Evolutionary conservation across 1,139 yeast species (phyloP), one percentile per base, ranked within the genome.

Genomic region (Diutina sp.): DNA sequence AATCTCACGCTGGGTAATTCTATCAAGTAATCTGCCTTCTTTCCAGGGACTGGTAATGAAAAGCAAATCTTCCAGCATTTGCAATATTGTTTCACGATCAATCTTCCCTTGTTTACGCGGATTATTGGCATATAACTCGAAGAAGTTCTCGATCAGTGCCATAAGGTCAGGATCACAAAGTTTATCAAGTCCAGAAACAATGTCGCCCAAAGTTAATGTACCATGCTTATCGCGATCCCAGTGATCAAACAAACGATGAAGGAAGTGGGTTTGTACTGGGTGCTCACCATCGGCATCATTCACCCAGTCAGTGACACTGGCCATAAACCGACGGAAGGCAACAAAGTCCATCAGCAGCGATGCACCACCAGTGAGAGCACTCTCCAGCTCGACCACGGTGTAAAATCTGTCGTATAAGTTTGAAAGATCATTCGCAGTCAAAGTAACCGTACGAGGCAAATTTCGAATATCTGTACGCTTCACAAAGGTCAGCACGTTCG

Each of bases 381-480:
- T 86, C 57, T 76, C 76, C 1, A 82, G 70, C 63, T 87, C 95
- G 32, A 90, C 80, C 21, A 89, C 85, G 32, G 84, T 81, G 65
- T 90, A 90, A 67, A 85, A 93, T 54, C 96, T 74, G 66, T 93
- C 99, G 66, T 93, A 93, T 7, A 90, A 74, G 51, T 85, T 79
- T 5, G 90, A 82, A 44, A 90, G 64, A 46, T 88, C 82, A 1
- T 77, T 82, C 47, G 71, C 74, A 4, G 77, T 69, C 54, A 93
- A 72, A 64, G 87, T 81, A 28, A 75, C 76, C 0, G 90, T 80
- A 64, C 85, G 85, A 30, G 95, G 91, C 58, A 93, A 73, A 67
- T 89, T 90, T 61, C 99, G 78, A 47, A 93, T 69, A 67, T 93
- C 97, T 0, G 98, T 90, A 58, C 97, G 78, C 68, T 93, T 93